phyloP scores from a whole-genome alignment of 202 grass and related monocot genomes.

The Elaeis oleifera region DNA sequence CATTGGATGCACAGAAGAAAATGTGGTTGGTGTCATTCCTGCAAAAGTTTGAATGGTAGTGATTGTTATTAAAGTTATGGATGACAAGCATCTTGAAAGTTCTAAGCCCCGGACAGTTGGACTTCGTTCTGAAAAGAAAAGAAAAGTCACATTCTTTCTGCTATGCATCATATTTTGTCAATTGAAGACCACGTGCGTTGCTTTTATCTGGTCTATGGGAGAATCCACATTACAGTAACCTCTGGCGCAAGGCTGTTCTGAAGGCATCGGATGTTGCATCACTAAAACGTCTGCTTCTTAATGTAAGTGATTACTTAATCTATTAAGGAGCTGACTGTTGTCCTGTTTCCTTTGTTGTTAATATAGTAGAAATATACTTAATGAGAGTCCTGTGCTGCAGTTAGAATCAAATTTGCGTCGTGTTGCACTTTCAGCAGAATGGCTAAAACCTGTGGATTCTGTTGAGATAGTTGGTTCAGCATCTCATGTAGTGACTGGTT shows the following conservation, averaged over 20 bases:
- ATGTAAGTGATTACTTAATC: constrained; percentile 29
- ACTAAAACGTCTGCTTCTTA: constrained; percentile 66
- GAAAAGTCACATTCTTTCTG: constrained; percentile 57
- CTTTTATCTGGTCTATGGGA: constrained; percentile 79
- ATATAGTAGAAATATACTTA: too few relatives aligned
- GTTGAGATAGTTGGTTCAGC: constrained; percentile 80
- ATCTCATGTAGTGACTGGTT: constrained; percentile 53
- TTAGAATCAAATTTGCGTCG: constrained; percentile 75
- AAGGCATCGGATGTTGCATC: constrained; percentile 55
- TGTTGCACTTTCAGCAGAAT: constrained; percentile 56
- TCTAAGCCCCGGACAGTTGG: constrained; percentile 17
- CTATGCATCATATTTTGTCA: constrained; percentile 47
- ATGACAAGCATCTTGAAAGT: constrained; percentile 42
- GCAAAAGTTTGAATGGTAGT: constrained; percentile 51
- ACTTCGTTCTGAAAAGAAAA: constrained; percentile 41
- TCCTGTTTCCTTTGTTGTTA: not conserved
- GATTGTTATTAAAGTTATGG: constrained; percentile 59
- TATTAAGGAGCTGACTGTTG: not conserved
- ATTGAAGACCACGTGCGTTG: constrained; percentile 74
- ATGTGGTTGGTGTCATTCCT: constrained; percentile 94
- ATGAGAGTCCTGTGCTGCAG: constrained; percentile 37
- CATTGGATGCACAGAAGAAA: constrained; percentile 61
- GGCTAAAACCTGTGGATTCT: constrained; percentile 89
- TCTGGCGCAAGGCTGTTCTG: constrained; percentile 63
- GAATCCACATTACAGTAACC: constrained; percentile 62